phyloP scores from a whole-genome alignment of 805 yeast species.

The Wickerhamiella azyma region DNA sequence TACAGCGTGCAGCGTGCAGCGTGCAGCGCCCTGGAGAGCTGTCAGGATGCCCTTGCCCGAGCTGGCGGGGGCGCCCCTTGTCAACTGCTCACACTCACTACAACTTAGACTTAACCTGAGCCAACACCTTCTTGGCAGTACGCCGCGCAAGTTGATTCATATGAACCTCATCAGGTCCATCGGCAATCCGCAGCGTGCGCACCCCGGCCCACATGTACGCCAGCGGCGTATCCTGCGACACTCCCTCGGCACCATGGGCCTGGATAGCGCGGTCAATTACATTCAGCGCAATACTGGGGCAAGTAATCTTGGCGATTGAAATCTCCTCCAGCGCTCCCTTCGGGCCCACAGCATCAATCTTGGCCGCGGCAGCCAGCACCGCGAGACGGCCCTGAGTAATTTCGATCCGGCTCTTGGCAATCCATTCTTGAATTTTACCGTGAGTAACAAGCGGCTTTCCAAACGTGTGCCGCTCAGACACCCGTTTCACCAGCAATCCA shows the following conservation, averaged over 20 bases:
- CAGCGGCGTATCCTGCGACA: conserved; percentile 46
- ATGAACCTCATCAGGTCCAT: conserved; percentile 60
- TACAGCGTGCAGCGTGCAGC: too few relatives aligned
- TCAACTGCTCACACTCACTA: background rate
- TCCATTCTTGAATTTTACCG: conserved; percentile 36
- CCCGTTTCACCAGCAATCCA: conserved; percentile 35
- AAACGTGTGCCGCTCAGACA: conserved; percentile 36
- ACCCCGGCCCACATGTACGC: conserved; percentile 39
- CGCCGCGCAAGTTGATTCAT: conserved; percentile 40
- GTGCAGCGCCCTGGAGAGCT: too few relatives aligned
- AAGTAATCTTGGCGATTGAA: conserved; percentile 48
- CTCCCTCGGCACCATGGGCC: conserved; percentile 52
- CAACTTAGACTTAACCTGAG: background rate
- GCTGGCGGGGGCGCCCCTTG: too few relatives aligned
- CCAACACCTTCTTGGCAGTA: conserved; percentile 4
- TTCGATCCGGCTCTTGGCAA: conserved; percentile 41
- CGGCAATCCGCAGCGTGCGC: conserved; percentile 49
- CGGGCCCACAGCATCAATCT: conserved; percentile 39
- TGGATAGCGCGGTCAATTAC: conserved; percentile 52
- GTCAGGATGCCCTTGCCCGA: too few relatives aligned
- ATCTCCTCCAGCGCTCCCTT: conserved; percentile 44
- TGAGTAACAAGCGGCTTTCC: conserved; percentile 37
- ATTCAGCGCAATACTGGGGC: conserved; percentile 40
- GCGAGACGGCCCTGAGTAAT: conserved; percentile 40
- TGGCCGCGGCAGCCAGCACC: conserved; percentile 48